Evolutionary conservation across 2,329 filamentous ascomycete genomes (phyloP).

Genomic region (Thelonectria olida): DNA sequence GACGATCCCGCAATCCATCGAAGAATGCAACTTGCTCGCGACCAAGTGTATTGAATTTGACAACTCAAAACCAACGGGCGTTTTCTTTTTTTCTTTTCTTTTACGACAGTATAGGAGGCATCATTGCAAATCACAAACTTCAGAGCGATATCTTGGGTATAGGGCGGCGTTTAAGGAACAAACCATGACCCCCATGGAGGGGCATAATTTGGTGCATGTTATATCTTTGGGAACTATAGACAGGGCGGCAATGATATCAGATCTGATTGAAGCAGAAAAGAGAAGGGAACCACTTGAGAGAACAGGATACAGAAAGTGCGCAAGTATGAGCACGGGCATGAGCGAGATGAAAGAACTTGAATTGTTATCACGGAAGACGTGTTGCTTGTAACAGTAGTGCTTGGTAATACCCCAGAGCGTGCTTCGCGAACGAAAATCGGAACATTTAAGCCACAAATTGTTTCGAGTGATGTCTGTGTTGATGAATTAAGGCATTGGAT

Average conservation of each 20-base stretch:
- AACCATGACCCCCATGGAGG: constrained; percentile 7
- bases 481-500: no score
- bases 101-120: constrained; percentile 7
- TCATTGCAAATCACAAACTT: constrained; percentile 20
- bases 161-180: constrained; percentile 31
- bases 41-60: constrained; percentile 28
- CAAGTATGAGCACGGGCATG: constrained; percentile 18
- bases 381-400: constrained; percentile 30
- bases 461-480: background rate
- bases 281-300: constrained; percentile 16
- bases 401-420: constrained; percentile 35
- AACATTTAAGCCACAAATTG: constrained; percentile 10
- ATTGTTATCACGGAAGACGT: constrained; percentile 9
- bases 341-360: constrained; percentile 11
- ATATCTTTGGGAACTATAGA: constrained; percentile 31
- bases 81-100: constrained; percentile 12
- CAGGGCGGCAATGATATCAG: constrained; percentile 19
- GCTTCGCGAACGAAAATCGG: constrained; percentile 7
- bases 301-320: constrained; percentile 14
- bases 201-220: background rate
- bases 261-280: constrained; percentile 10
- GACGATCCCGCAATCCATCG: constrained; percentile 35
- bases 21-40: constrained; percentile 32
- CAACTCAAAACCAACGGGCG: background rate
- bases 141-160: constrained; percentile 19